A percentile compares a stretch with the other conserved stretches of the same genome.
These are phyloP conservation scores for Lophium mytilinum DNA, from an alignment of 495 filamentous ascomycete genomes.

Conservation along the genomic window DNA sequence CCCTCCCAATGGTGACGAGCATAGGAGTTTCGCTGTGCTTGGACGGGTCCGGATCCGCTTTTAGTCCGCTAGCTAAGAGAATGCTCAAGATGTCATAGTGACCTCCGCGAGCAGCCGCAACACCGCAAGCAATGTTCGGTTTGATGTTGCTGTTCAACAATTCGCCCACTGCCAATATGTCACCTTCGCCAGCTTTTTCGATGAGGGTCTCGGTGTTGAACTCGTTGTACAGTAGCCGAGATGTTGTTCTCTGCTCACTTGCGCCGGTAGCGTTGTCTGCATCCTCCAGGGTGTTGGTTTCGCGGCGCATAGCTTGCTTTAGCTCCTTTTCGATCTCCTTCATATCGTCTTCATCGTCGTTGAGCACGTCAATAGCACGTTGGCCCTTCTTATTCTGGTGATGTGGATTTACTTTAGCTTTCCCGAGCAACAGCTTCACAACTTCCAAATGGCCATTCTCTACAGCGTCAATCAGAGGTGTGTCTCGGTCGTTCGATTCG, in stretches of 20 bases:
- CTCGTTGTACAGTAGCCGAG: slow-evolving; percentile 45
- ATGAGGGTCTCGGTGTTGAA: slow-evolving; percentile 56
- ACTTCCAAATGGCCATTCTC: slow-evolving; percentile 92
- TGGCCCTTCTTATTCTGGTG: slow-evolving; percentile 79
- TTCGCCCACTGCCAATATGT: slow-evolving; percentile 67
- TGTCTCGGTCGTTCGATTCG: slow-evolving; percentile 78
- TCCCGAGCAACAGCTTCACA: slow-evolving; percentile 68
- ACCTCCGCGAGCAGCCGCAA: slow-evolving; percentile 85
- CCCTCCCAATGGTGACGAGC: slow-evolving; percentile 85
- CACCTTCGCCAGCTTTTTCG: slow-evolving; percentile 73
- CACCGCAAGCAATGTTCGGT: slow-evolving; percentile 76
- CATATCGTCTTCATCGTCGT: slow-evolving; percentile 56
- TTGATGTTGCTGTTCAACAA: slow-evolving; percentile 69
- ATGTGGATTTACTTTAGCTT: slow-evolving; percentile 78
- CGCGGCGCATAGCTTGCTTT: slow-evolving; percentile 35
- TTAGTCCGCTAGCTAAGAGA: slow-evolving; percentile 65
- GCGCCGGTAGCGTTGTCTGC: slow-evolving; percentile 43
- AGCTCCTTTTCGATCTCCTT: slow-evolving; percentile 51
- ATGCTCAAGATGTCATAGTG: slow-evolving; percentile 81
- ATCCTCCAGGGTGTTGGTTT: slow-evolving; percentile 31
- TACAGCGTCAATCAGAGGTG: slow-evolving; percentile 88
- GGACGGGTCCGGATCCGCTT: slow-evolving; percentile 68
- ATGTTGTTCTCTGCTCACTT: slow-evolving; percentile 37
- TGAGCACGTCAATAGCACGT: slow-evolving; percentile 76
- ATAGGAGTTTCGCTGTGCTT: slow-evolving; percentile 76